phyloP scores from a whole-genome alignment of 164 flowering plant genomes.

The Macadamia tetraphylla region DNA sequence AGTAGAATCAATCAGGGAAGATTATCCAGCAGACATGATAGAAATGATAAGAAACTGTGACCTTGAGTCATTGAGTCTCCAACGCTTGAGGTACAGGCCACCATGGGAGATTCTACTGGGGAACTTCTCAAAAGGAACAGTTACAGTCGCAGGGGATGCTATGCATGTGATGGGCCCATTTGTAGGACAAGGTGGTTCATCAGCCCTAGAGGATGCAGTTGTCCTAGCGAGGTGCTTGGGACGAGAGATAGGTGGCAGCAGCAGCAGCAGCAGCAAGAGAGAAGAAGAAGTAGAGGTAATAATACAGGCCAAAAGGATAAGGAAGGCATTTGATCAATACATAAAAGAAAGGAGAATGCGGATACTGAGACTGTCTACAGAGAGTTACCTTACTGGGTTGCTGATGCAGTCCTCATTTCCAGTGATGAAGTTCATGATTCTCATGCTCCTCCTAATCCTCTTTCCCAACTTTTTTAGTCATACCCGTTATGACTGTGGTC shows the following conservation, averaged over 20 bases:
- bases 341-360: constrained; percentile 25
- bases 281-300: neutral
- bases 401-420: constrained; percentile 2
- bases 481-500: constrained; percentile 27
- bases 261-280: neutral
- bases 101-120: constrained; percentile 27
- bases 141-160: constrained; percentile 37
- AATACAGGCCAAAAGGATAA: neutral
- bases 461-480: constrained; percentile 15
- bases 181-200: constrained; percentile 35
- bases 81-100: constrained; percentile 20
- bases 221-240: constrained; percentile 33
- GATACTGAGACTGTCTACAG: constrained; percentile 18
- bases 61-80: constrained; percentile 11
- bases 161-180: constrained; percentile 43
- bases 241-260: neutral
- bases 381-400: constrained; percentile 20
- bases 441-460: constrained; percentile 10
- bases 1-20: constrained; percentile 13
- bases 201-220: constrained; percentile 36
- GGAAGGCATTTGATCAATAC: constrained; percentile 23
- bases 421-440: constrained; percentile 8
- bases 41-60: constrained; percentile 23
- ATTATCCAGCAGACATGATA: constrained; percentile 18
- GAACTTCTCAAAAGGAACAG: constrained; percentile 22